Evolutionary conservation across 2,329 filamentous ascomycete species (phyloP).

Genomic region (Arthrobotrys musiformis): DNA sequence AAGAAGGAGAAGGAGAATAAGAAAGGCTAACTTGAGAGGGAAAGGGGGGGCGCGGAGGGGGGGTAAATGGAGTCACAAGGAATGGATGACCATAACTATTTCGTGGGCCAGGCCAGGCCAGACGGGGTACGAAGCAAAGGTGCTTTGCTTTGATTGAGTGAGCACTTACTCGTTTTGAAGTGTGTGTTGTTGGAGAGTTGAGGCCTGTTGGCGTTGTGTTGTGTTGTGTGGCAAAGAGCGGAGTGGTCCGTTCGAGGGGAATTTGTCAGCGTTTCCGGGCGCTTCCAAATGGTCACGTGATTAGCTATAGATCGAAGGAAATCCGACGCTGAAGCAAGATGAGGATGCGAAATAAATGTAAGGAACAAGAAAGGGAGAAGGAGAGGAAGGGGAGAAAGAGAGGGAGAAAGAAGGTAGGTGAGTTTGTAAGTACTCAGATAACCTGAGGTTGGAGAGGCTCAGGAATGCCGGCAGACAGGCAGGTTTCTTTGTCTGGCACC

Average conservation of each 20-base stretch:
- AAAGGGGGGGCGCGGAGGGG: neutral
- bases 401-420: neutral
- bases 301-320: neutral
- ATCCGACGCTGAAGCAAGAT: neutral
- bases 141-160: no score
- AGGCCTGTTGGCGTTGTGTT: constrained; percentile 23
- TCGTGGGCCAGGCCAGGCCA: constrained; percentile 3
- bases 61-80: constrained; percentile 10
- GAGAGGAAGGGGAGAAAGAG: neutral
- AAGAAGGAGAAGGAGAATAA: neutral
- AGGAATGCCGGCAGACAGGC: constrained; percentile 28
- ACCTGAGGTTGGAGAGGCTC: constrained; percentile 31
- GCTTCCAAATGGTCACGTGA: constrained; percentile 43
- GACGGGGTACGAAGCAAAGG: neutral
- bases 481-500: constrained; percentile 41
- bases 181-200: constrained; percentile 8
- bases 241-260: no score
- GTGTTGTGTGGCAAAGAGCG: constrained; percentile 54
- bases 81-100: constrained; percentile 19
- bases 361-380: neutral
- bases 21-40: neutral
- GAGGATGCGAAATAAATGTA: no score
- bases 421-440: no score
- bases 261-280: constrained; percentile 55
- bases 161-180: constrained; percentile 2